phyloP scores from a whole-genome alignment of 2,329 filamentous ascomycete species.

The Diaporthe longicolla region DNA sequence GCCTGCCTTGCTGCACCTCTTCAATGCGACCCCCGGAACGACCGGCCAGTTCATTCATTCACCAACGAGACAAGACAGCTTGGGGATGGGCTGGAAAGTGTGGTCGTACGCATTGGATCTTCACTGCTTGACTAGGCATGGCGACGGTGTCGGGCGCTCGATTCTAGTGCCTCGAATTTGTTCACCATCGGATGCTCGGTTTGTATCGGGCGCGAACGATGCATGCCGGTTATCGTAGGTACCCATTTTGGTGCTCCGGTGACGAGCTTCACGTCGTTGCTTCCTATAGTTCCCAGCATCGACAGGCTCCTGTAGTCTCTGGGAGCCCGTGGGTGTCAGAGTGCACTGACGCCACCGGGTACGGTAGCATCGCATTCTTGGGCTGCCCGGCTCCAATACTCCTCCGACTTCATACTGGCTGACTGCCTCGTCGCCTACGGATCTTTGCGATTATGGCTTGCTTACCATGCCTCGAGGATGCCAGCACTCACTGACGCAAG shows the following conservation, averaged over 20 bases:
- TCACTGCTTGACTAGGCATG: not conserved
- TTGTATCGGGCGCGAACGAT: not conserved
- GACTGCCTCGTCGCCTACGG: not conserved
- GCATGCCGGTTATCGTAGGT: not conserved
- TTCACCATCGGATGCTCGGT: slow-evolving; percentile 4
- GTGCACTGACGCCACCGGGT: not conserved
- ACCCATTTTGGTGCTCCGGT: not conserved
- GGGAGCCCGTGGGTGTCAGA: not conserved
- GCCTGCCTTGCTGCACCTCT: slow-evolving; percentile 4
- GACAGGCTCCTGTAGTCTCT: not conserved
- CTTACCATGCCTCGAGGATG: not conserved
- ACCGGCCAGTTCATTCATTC: slow-evolving; percentile 9
- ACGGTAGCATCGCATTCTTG: slow-evolving; percentile 7
- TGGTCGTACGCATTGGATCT: slow-evolving; percentile 26
- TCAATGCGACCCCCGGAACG: slow-evolving; percentile 13
- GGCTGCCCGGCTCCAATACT: not conserved
- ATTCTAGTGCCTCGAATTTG: not conserved
- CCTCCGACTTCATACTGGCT: not conserved
- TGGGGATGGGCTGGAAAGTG: not conserved
- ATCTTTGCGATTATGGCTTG: slow-evolving; percentile 5
- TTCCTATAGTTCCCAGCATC: not conserved
- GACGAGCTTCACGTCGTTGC: not conserved
- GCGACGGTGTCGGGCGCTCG: not conserved
- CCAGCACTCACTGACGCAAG: not conserved
- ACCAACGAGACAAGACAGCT: slow-evolving; percentile 4